Conservation (phyloP, 2,329 filamentous ascomycete species). For the Diaporthe aspalathi region DNA sequence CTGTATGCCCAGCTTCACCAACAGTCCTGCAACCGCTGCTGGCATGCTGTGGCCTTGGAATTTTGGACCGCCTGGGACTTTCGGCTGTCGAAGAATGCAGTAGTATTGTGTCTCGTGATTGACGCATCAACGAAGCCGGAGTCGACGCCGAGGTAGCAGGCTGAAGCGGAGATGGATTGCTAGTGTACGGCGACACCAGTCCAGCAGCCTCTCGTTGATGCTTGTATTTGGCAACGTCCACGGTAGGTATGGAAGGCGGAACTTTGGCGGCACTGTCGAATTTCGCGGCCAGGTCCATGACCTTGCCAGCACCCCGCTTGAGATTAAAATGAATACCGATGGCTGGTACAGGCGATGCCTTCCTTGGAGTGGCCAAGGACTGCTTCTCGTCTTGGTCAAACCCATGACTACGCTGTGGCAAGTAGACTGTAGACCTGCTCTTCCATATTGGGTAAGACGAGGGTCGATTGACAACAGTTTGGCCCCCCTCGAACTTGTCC, state of each 20-base stretch:
- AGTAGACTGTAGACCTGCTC: not conserved
- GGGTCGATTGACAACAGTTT: not conserved
- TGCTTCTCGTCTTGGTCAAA: not conserved
- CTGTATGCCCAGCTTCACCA: not conserved
- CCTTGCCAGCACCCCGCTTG: constrained; percentile 48
- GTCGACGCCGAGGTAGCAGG: constrained; percentile 31
- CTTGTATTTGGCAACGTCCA: constrained; percentile 11
- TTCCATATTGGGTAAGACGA: constrained; percentile 25
- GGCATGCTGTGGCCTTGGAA: constrained; percentile 21
- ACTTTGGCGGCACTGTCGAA: constrained; percentile 56
- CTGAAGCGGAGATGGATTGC: constrained; percentile 35
- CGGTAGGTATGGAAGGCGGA: constrained; percentile 40
- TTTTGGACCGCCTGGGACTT: constrained; percentile 3
- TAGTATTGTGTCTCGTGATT: constrained; percentile 27
- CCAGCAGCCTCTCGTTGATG: constrained; percentile 34
- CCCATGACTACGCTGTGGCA: constrained; percentile 20
- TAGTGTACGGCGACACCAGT: constrained; percentile 37
- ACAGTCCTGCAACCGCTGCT: not conserved
- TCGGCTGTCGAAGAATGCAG: not conserved
- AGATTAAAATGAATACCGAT: constrained; percentile 12
- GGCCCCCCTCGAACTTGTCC: not conserved
- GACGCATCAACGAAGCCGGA: constrained; percentile 30
- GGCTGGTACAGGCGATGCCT: constrained; percentile 7
- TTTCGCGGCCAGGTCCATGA: constrained; percentile 64
- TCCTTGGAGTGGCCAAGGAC: constrained; percentile 37